Base-by-base conservation (phyloP, 2,329 filamentous ascomycete genomes). In the Tolypocladium endophyticum region DNA sequence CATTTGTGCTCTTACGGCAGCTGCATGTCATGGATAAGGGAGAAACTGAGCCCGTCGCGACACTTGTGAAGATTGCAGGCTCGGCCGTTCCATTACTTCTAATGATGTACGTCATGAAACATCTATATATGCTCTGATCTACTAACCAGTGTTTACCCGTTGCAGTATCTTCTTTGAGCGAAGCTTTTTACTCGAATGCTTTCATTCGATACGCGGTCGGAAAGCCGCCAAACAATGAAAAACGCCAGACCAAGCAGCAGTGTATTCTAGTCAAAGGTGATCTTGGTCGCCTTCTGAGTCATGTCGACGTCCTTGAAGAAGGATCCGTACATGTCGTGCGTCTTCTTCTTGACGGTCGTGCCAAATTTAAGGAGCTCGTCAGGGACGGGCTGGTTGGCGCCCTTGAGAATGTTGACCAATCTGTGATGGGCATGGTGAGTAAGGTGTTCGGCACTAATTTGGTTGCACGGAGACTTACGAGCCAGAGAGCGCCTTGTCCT, bases 261-360 rank as follows among this genome's bases (percentile, higher is more conserved):
- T 20, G 58, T 45, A 55, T 23, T 28, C 62, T 73, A 83, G 69
- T 96, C 91, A 77, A 97, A 97, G 55, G 86, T 92, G 71, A 97
- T 96, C 81, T 96, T 97, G 60, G 88, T 94, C 35, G 90, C 87
- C 74, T 89, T 87, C 76, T 93, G 88, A 72, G 83, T 90, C 73
- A 87, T 87, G 67, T 90, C 89, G 11, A 90, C 86, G 67, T 97
- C 91, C 76, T 94, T 96, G 81, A 89, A 96, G 73, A 97, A 97
- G 38, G 92, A 91, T 60, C 94, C 94, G 71, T 97, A 99, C 55
- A 90, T 89, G 69, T 92, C 89, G 77, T 99, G 94, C 56, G 87
- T 84, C 91, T 97, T 97, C 85, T 96, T 97, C 85, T 97, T 99
- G 58, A 99, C 94, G 0, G 93, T 97, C 28, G 92, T 96, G 68